Base-by-base conservation (phyloP, 768 basidiomycete genomes). In the Favolaschia claudopus region DNA sequence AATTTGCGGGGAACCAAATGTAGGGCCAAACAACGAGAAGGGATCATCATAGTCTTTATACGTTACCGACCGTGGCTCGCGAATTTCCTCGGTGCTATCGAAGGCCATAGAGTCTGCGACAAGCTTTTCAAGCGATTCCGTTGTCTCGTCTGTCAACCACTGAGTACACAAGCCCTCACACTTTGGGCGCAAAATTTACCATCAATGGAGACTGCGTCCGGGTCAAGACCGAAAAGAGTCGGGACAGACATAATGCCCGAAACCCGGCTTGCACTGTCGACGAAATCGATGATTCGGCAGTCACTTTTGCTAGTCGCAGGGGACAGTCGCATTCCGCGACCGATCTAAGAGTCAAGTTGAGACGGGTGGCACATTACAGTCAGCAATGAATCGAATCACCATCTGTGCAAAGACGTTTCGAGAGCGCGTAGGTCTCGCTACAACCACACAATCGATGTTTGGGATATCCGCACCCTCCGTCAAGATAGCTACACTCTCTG, bases 391-490 rank as follows among this genome's bases (percentile, higher is more conserved):
- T 33, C 29, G 12, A 62, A 79, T 31, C 55, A 93, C 94, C 94
- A 98, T 97, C 68, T 99, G 96, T 17, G 92, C 86, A 68, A 95
- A 94, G 12, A 96, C 73, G 70, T 96, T 98, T 31, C 87, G 82
- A 13, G 95, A 96, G 24, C 91, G 83, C 2, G 96, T 98, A 17
- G 96, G 96, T 19, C 93, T 82, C 15, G 92, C 94, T 19, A 98
- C 77, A 31, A 98, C 72, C 9, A 98, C 83, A 61, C 95, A 97
- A 67, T 99, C 96, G 52, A 97, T 91, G 58, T 92, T 93, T 3
- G 96, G 96, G 48, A 98, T 93, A 76, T 99, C 96, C 19, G 95
- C 87, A 4, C 95, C 95, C 77, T 97, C 95, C 1, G 95, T 96
- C 62, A 97, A 78, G 44, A 97, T 91, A 20, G 93, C 93, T 89